Percentiles rank a stretch among this genome's conserved stretches.
These are phyloP conservation scores for Ricinus communis DNA, from an alignment of 345 rosid genomes.

Conservation along the genomic window DNA sequence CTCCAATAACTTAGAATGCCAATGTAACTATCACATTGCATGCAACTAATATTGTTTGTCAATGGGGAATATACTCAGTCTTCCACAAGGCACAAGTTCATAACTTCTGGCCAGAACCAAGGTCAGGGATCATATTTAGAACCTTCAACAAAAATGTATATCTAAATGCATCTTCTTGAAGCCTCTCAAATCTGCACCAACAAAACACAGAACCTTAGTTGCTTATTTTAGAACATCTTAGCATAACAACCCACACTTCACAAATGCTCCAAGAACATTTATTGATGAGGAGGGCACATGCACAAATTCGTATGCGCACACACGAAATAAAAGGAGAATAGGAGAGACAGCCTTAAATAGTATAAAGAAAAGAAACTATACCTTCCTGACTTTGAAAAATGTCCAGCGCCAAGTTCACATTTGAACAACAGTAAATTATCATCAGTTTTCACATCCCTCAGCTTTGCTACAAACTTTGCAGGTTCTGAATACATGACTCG, in stretches of 20 bases:
- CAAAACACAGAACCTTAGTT: not conserved
- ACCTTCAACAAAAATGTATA: slow-evolving; percentile 73
- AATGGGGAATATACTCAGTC: not conserved
- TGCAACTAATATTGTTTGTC: not conserved
- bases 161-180: slow-evolving; percentile 72
- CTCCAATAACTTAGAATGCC: no score
- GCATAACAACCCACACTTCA: not conserved
- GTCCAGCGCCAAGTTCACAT: slow-evolving; percentile 93
- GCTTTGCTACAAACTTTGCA: slow-evolving; percentile 85
- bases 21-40: not conserved
- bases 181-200: slow-evolving; percentile 85
- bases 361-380: slow-evolving; percentile 21
- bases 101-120: slow-evolving; percentile 18
- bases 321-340: not conserved
- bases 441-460: slow-evolving; percentile 83
- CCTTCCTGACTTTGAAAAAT: slow-evolving; percentile 97
- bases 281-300: not conserved
- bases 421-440: slow-evolving; percentile 69
- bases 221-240: not conserved
- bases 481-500: slow-evolving; percentile 95
- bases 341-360: not conserved
- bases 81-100: not conserved
- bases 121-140: slow-evolving; percentile 62
- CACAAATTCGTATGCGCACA: not conserved
- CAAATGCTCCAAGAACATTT: not conserved